Evolutionary conservation across 805 yeast species (phyloP).

Genomic region (Wickerhamomyces rabaulensis): DNA sequence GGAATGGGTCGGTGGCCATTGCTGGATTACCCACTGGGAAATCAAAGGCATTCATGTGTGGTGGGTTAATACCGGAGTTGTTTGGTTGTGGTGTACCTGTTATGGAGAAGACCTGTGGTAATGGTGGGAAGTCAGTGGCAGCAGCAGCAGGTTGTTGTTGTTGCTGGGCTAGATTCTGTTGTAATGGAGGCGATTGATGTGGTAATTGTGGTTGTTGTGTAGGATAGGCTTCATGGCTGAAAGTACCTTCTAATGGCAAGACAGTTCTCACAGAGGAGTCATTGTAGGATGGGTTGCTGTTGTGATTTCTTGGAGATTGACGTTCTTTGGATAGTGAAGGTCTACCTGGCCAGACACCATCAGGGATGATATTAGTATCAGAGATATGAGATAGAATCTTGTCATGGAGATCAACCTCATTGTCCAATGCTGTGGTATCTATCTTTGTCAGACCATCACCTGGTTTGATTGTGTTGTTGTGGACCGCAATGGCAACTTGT

Average conservation of each 20-base stretch:
- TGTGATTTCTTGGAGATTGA: background rate
- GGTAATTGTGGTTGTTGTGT: background rate
- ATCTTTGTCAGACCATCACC: conserved; percentile 1
- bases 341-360: background rate
- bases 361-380: background rate
- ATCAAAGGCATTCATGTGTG: background rate
- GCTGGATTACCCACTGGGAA: background rate
- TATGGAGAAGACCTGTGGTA: background rate
- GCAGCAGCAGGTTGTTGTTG: no score
- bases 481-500: conserved; percentile 16
- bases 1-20: background rate
- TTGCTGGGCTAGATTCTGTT: no score
- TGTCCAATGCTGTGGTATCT: conserved; percentile 5
- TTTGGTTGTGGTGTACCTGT: background rate
- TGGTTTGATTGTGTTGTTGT: conserved; percentile 9
- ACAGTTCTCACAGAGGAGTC: background rate
- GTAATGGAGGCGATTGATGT: no score
- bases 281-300: background rate
- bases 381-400: background rate
- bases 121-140: background rate
- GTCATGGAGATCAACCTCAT: conserved; percentile 5
- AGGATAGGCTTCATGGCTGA: background rate
- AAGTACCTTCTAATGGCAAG: background rate
- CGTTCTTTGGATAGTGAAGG: background rate
- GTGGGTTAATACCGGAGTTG: background rate